phyloP scores from a whole-genome alignment of 768 basidiomycete species.

The Kwoniella pini region DNA sequence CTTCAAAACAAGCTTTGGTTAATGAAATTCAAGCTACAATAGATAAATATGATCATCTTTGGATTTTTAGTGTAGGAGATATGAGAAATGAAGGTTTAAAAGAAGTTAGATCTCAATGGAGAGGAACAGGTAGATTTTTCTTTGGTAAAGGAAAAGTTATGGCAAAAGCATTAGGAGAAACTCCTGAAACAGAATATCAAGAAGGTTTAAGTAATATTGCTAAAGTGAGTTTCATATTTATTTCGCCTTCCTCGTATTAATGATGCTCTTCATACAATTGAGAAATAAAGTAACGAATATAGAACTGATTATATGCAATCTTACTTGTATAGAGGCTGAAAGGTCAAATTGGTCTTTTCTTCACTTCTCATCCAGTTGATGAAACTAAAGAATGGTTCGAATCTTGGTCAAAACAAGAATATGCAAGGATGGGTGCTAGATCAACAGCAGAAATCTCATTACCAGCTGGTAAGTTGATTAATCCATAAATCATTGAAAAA shows the following conservation, averaged over 20 bases:
- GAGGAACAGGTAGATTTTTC: conserved; percentile 88
- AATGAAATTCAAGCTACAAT: conserved; percentile 75
- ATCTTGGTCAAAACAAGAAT: conserved; percentile 84
- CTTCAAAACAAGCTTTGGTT: conserved; percentile 82
- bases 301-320: background rate
- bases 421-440: conserved; percentile 80
- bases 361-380: conserved; percentile 84
- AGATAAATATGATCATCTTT: conserved; percentile 92
- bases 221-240: conserved; percentile 64
- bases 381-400: conserved; percentile 95
- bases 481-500: too few relatives aligned
- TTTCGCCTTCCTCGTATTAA: too few relatives aligned
- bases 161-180: conserved; percentile 90
- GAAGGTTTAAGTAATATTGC: conserved; percentile 77
- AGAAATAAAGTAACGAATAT: too few relatives aligned
- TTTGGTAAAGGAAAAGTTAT: conserved; percentile 80
- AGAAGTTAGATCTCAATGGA: conserved; percentile 90
- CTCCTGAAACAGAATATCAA: conserved; percentile 81
- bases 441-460: conserved; percentile 74
- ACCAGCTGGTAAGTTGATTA: conserved; percentile 59
- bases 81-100: conserved; percentile 95
- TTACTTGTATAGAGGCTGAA: conserved; percentile 70
- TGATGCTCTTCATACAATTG: too few relatives aligned
- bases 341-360: conserved; percentile 90
- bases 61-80: conserved; percentile 90